A percentile compares a stretch with the other conserved stretches of the same genome.
Evolutionary conservation across 768 basidiomycete species (phyloP).

Genomic region (Naganishia vishniacii): DNA sequence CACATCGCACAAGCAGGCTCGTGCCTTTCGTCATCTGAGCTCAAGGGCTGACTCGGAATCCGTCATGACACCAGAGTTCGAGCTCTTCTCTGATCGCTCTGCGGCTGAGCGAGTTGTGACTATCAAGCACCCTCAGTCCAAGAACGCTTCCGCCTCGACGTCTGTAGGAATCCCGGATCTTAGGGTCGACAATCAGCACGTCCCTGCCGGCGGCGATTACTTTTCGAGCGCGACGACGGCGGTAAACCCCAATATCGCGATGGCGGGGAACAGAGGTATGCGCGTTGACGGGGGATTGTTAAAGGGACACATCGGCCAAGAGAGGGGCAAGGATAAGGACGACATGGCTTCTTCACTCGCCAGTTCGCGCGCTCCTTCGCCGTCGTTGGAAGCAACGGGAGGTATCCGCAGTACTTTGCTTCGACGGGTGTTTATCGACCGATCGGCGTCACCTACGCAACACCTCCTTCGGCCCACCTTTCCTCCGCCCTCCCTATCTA

Average conservation of each 20-base stretch:
- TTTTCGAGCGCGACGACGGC: slow-evolving; percentile 4
- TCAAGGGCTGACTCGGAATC: slow-evolving; percentile 26
- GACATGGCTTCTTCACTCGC: slow-evolving; percentile 29
- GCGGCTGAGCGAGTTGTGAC: not conserved
- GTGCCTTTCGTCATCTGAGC: slow-evolving; percentile 36
- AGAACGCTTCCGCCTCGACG: not conserved
- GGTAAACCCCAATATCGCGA: not conserved
- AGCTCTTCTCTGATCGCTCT: slow-evolving; percentile 27
- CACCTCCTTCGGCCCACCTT: slow-evolving; percentile 46
- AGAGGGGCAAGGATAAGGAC: slow-evolving; percentile 9
- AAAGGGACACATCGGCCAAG: not conserved
- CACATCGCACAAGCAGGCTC: slow-evolving; percentile 42
- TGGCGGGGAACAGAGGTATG: not conserved
- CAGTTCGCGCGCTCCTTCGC: slow-evolving; percentile 30
- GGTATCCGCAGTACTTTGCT: slow-evolving; percentile 32
- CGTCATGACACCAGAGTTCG: slow-evolving; percentile 39
- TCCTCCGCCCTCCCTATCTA: slow-evolving; percentile 46
- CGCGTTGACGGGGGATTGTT: slow-evolving; percentile 5
- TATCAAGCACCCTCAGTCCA: not conserved
- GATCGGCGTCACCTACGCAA: slow-evolving; percentile 42
- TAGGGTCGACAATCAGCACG: slow-evolving; percentile 1
- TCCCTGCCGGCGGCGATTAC: not conserved
- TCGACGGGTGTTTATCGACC: slow-evolving; percentile 44
- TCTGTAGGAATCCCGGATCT: slow-evolving; percentile 15
- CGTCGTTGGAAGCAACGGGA: slow-evolving; percentile 35